Conservation (phyloP, 2,329 filamentous ascomycete genomes). For the Hortaea werneckii region DNA sequence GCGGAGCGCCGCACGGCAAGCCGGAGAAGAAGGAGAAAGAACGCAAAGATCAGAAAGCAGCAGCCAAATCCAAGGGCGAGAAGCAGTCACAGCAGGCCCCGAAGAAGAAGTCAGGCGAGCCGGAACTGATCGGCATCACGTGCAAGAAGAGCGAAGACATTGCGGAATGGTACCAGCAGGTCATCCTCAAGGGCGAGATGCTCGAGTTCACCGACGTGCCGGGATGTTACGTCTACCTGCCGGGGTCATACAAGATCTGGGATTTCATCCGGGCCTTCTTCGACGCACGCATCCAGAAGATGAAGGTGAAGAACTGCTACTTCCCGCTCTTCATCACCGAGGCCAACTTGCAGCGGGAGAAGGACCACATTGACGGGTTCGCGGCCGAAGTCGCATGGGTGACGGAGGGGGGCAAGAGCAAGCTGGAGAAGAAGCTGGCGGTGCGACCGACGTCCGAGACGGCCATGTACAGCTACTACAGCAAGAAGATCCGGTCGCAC, state of each 20-base stretch:
- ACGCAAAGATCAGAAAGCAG: conserved; percentile 23
- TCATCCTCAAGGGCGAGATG: conserved; percentile 93
- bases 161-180: conserved; percentile 92
- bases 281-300: conserved; percentile 65
- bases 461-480: conserved; percentile 93
- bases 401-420: conserved; percentile 80
- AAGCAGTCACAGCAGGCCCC: conserved; percentile 18
- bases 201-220: conserved; percentile 97
- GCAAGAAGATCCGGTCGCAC: conserved; percentile 94
- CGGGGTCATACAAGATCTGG: conserved; percentile 58
- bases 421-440: conserved; percentile 71
- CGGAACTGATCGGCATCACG: conserved; percentile 74
- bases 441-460: conserved; percentile 62
- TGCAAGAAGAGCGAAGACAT: conserved; percentile 79
- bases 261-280: conserved; percentile 52
- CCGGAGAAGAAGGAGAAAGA: conserved; percentile 26
- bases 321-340: conserved; percentile 93
- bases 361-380: conserved; percentile 98
- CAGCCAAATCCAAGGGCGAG: conserved; percentile 15
- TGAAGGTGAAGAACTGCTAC: conserved; percentile 91
- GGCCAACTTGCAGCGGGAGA: conserved; percentile 77
- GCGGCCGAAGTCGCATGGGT: conserved; percentile 87
- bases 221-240: conserved; percentile 89
- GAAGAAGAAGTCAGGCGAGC: conserved; percentile 44
- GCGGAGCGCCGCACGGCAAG: conserved; percentile 18